Evolutionary conservation across 176 grass and related monocot species (phyloP).

Genomic region (Carex scoparia): DNA sequence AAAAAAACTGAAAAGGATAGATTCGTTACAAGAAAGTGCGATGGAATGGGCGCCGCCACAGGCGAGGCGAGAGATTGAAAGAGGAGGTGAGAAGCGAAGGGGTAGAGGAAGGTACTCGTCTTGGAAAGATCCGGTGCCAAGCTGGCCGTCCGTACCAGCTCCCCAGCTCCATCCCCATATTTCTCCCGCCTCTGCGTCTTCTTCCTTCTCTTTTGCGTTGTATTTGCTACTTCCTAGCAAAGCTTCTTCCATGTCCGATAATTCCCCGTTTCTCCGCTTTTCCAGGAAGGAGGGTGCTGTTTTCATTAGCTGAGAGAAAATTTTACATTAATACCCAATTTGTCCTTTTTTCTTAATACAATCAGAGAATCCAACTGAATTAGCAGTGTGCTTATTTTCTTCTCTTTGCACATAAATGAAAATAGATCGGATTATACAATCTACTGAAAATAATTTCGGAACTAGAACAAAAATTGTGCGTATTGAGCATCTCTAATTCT

Average conservation of each 20-base stretch:
- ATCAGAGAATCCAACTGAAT: too few species aligned
- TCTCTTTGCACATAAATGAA: too few species aligned
- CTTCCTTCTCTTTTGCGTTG: background rate
- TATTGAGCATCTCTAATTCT: too few species aligned
- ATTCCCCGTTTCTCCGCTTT: background rate
- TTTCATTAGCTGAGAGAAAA: too few species aligned
- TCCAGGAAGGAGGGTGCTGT: background rate
- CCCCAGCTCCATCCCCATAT: constrained; percentile 71
- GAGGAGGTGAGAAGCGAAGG: constrained; percentile 36
- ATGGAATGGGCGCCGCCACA: constrained; percentile 84
- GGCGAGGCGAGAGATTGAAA: constrained; percentile 48
- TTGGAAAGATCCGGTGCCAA: constrained; percentile 48
- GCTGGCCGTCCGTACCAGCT: constrained; percentile 83
- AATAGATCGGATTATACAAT: too few species aligned
- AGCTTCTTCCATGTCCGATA: background rate
- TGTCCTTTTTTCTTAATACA: too few species aligned
- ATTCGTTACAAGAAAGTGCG: constrained; percentile 48
- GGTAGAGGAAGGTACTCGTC: constrained; percentile 54
- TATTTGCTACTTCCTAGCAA: background rate
- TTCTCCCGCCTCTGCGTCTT: constrained; percentile 16
- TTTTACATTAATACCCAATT: too few species aligned
- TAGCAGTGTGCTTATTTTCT: too few species aligned
- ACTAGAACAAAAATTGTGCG: too few species aligned
- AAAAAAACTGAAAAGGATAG: background rate
- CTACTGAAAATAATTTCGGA: too few species aligned